Evolutionary conservation across 495 filamentous ascomycete species (phyloP).

Genomic region (Hypoxylon fuscum): DNA sequence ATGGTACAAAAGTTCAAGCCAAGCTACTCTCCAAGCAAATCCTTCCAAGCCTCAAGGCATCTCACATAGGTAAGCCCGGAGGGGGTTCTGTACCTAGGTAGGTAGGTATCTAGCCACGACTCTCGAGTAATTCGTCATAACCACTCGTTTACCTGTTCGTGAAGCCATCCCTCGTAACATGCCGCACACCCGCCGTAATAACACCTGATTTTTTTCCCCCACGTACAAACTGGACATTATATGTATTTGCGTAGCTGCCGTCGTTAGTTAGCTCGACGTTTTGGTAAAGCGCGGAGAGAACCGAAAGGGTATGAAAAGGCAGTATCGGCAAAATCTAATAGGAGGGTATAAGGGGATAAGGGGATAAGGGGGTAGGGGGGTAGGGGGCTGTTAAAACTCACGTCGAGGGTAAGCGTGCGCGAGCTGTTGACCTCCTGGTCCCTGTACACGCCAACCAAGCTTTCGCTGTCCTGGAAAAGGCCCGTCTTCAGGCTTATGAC

Average conservation of each 20-base stretch:
- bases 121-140: not conserved
- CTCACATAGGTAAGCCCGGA: no score
- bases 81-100: no score
- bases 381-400: conserved; percentile 60
- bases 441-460: conserved; percentile 91
- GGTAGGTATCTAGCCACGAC: no score
- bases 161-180: conserved; percentile 32
- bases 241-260: conserved; percentile 45
- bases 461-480: conserved; percentile 93
- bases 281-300: no score
- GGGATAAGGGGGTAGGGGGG: not conserved
- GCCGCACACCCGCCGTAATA: conserved; percentile 5
- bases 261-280: conserved; percentile 14
- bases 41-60: no score
- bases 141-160: conserved; percentile 24
- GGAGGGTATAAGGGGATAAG: not conserved
- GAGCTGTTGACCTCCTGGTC: conserved; percentile 93
- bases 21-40: conserved; percentile 26
- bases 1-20: conserved; percentile 19
- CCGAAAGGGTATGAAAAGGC: no score
- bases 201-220: not conserved
- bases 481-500: conserved; percentile 95
- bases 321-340: no score
- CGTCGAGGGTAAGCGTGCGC: conserved; percentile 90
- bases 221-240: conserved; percentile 21